A percentile compares a stretch with the other conserved stretches of the same genome.
Evolutionary conservation across 768 basidiomycete species (phyloP).

Genomic region (Hygrocybe coccinea): DNA sequence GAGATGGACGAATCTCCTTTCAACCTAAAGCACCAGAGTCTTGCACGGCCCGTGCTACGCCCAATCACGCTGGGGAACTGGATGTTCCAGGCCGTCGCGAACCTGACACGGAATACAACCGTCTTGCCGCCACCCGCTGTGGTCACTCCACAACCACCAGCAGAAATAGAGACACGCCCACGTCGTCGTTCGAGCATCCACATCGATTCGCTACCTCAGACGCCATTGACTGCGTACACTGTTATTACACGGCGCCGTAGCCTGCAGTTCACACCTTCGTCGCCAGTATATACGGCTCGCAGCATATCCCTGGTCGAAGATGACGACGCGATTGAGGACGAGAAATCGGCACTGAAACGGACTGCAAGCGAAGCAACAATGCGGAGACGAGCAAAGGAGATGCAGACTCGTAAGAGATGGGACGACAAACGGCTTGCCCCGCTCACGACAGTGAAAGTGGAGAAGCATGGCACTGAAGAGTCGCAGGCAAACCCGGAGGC

Average conservation of each 20-base stretch:
- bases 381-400: background rate
- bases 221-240: conserved; percentile 27
- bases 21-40: conserved; percentile 36
- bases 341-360: conserved; percentile 1
- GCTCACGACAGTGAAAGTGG: conserved; percentile 24
- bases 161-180: conserved; percentile 12
- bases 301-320: conserved; percentile 12
- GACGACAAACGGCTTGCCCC: conserved; percentile 20
- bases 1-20: conserved; percentile 26
- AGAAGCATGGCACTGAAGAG: conserved; percentile 4
- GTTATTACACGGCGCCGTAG: conserved; percentile 41
- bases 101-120: conserved; percentile 39
- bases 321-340: conserved; percentile 8
- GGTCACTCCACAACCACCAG: background rate
- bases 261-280: conserved; percentile 58
- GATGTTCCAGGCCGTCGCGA: conserved; percentile 79
- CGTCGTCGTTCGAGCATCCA: conserved; percentile 40
- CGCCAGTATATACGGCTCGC: conserved; percentile 6
- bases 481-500: conserved; percentile 11
- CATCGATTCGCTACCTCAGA: conserved; percentile 29
- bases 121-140: background rate
- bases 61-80: conserved; percentile 67
- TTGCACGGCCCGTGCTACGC: conserved; percentile 37
- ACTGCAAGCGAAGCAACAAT: background rate
- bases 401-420: conserved; percentile 18